Conservation (phyloP, 2,329 filamentous ascomycete genomes). For the Penicillium crustosum region DNA sequence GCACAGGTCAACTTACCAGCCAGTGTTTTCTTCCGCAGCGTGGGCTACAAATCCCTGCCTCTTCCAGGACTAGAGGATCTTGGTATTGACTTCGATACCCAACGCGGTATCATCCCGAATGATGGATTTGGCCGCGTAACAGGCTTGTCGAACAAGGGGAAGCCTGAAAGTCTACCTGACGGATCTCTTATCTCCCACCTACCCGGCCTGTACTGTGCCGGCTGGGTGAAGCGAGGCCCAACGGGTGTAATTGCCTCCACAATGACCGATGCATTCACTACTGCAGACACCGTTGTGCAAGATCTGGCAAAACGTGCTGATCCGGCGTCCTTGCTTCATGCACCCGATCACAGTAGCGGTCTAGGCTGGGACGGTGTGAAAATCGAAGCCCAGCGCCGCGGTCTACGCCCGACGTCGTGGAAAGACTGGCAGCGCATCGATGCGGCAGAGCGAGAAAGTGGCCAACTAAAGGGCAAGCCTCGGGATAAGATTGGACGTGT, state of each 20-base stretch:
- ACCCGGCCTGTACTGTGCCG: conserved; percentile 83
- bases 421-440: conserved; percentile 85
- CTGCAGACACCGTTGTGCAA: conserved; percentile 76
- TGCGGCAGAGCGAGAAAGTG: conserved; percentile 67
- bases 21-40: conserved; percentile 81
- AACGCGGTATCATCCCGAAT: conserved; percentile 75
- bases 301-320: conserved; percentile 61
- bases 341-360: conserved; percentile 40
- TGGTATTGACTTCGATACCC: conserved; percentile 74
- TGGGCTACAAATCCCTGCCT: conserved; percentile 84
- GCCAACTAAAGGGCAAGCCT: conserved; percentile 68
- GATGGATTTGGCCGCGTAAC: conserved; percentile 75
- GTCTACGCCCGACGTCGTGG: conserved; percentile 71
- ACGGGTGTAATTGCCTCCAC: conserved; percentile 95
- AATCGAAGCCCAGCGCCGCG: conserved; percentile 55
- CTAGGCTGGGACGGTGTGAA: conserved; percentile 77
- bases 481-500: conserved; percentile 66
- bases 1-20: conserved; percentile 57
- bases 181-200: conserved; percentile 51
- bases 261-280: conserved; percentile 90
- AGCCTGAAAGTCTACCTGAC: conserved; percentile 30
- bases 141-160: conserved; percentile 30
- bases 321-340: conserved; percentile 49
- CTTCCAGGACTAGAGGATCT: conserved; percentile 71
- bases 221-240: conserved; percentile 93